These are phyloP conservation scores for Boletus subparvulus DNA, from an alignment of 768 basidiomycete genomes.

Conservation along the genomic window DNA sequence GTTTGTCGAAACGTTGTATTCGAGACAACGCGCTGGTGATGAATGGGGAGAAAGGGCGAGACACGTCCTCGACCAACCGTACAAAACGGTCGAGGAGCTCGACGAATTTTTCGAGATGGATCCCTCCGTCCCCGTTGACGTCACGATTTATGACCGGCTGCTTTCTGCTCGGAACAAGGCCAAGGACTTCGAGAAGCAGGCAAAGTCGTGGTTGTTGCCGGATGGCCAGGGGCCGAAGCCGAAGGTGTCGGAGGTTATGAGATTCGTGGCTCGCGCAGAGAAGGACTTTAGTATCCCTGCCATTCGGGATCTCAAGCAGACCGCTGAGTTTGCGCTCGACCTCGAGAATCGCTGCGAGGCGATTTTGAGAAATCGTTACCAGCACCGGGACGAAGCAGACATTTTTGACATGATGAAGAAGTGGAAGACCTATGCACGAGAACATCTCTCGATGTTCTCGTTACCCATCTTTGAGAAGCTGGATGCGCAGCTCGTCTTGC, in stretches of 20 bases:
- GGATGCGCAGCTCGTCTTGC: conserved; percentile 62
- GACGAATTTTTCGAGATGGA: conserved; percentile 70
- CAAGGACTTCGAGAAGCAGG: conserved; percentile 77
- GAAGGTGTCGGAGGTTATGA: conserved; percentile 64
- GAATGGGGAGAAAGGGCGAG: conserved; percentile 78
- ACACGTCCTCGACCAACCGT: conserved; percentile 60
- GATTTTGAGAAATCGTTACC: conserved; percentile 64
- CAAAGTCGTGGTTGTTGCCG: conserved; percentile 64
- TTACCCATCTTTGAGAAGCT: conserved; percentile 73
- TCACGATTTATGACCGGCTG: conserved; percentile 62
- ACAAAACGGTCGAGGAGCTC: conserved; percentile 75
- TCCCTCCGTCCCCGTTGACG: conserved; percentile 66
- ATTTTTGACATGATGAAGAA: conserved; percentile 70
- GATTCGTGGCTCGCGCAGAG: conserved; percentile 67
- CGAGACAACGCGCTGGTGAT: conserved; percentile 63
- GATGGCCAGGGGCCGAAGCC: conserved; percentile 57
- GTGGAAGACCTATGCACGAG: conserved; percentile 71
- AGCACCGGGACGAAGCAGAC: conserved; percentile 54
- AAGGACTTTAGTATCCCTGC: conserved; percentile 74
- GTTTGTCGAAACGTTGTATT: conserved; percentile 61
- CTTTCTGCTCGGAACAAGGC: conserved; percentile 65
- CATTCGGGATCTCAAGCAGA: conserved; percentile 63
- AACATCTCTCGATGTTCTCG: conserved; percentile 70
- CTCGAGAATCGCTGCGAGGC: conserved; percentile 74
- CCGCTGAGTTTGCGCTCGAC: conserved; percentile 74